Base-by-base conservation (phyloP, 2,329 filamentous ascomycete species). In the Alternaria tenuissima region DNA sequence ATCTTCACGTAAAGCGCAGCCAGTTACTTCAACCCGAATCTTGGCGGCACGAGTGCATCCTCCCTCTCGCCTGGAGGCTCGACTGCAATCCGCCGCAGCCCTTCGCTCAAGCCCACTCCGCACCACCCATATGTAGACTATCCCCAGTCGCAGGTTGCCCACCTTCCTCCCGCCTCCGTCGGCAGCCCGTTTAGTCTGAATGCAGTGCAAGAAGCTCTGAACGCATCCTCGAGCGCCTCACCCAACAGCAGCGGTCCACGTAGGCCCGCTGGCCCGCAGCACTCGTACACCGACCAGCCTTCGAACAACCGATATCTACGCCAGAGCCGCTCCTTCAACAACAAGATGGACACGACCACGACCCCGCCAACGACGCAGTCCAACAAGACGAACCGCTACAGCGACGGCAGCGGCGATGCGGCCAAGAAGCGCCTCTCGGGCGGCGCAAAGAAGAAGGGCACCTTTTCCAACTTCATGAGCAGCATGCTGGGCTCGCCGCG, bases 401-500 rank as follows among this genome's bases (percentile, higher is more conserved):
- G 76, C 67, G 77, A 75, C 64, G 77, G 79, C 54, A 69, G 63
- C 64, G 76, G 57, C 57, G 52, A 36, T 75, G 38, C 57, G 46
- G 59, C 68, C 18, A 70, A 70, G 67, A 74, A 76, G 65, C 65
- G 75, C 24, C 69, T 70, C 52, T 72, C 72, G 28, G 76, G 76
- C 63, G 71, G 70, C 66, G 73, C 70, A 62, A 79, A 78, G 74
- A 79, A 79, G 70, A 79, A 79, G 74, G 72, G 75, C 65, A 72
- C 76, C 66, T 79, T 79, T 55, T 75, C 73, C 22, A 76, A 67
- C 71, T 79, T 79, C 64, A 69, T 79, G 70, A 78, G 73, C 72
- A 76, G 69, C 69, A 73, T 78, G 69, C 70, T 79, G 61, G 76
- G 77, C 67, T 94, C 93, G 36, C 93, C 92, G 54, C 92, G 94